Evolutionary conservation across 768 basidiomycete species (phyloP), one percentile per base, ranked within the genome.

Genomic region (Gloeostereum incarnatum): DNA sequence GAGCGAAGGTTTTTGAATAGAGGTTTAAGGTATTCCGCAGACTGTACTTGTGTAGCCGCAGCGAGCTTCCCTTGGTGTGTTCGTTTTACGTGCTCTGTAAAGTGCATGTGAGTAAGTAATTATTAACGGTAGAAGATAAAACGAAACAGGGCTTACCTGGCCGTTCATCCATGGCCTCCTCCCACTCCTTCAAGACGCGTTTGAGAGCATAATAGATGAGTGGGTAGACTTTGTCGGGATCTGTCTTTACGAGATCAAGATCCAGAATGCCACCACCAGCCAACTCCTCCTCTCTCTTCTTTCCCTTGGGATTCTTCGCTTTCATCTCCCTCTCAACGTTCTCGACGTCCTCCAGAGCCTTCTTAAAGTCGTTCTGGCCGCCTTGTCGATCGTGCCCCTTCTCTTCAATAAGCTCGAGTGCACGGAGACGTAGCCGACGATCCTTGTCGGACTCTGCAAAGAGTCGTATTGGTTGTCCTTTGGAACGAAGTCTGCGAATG

Each of bases 391-490:
- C 82, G 42, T 78, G 73, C 3, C 80, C 86, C 38, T 81, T 84
- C 60, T 92, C 89, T 53, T 99, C 96, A 39, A 97, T 87, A 25
- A 99, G 75, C 55, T 99, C 96, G 11, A 99, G 65, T 1, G 96
- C 94, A 36, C 96, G 77, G 10, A 99, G 63, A 10, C 96, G 78
- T 10, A 97, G 61, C 22, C 92, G 68, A 7, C 96, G 73, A 19
- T 97, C 96, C 63, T 92, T 90, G 64, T 99, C 96, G 0, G 81
- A 78, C 57, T 99, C 96, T 22, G 81, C 96, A 52, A 99, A 99
- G 6, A 99, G 65, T 20, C 91, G 77, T 44, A 98, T 86, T 3
- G 96, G 96, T 54, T 98, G 93, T 17, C 87, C 90, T 54, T 96
- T 94, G 18, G 74, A 66, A 32, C 96, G 81, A 10, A 99, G 74